Percentiles rank a stretch among this genome's conserved stretches.
Conservation (phyloP, 164 flowering plant genomes). For the Tinospora cordifolia region DNA sequence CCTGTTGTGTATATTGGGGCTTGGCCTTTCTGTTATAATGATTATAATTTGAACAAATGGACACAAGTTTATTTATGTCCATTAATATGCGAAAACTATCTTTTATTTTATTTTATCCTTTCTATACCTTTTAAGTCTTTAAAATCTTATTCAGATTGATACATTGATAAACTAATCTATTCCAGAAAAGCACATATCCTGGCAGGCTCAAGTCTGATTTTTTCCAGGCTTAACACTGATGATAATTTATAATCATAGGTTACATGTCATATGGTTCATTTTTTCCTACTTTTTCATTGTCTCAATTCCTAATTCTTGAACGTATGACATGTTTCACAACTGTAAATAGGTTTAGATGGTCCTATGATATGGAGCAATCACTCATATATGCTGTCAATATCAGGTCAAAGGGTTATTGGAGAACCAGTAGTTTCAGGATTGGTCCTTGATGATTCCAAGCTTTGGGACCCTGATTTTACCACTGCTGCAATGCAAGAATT, state of each 20-base stretch:
- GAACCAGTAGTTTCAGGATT: constrained; percentile 86
- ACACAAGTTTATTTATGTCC: too few species aligned
- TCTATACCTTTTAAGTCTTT: too few species aligned
- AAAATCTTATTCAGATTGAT: too few species aligned
- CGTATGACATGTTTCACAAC: not conserved
- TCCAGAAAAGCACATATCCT: too few species aligned
- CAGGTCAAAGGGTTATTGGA: constrained; percentile 94
- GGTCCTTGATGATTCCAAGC: constrained; percentile 68
- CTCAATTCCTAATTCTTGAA: not conserved
- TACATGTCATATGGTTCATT: not conserved
- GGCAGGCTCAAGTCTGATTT: not conserved
- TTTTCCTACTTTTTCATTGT: too few species aligned
- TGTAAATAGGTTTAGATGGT: not conserved
- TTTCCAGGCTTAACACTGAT: not conserved
- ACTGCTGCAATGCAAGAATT: constrained; percentile 77
- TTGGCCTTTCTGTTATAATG: too few species aligned
- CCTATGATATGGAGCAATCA: not conserved
- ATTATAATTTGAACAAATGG: too few species aligned
- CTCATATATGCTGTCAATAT: constrained; percentile 19
- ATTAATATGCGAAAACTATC: too few species aligned
- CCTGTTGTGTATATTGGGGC: too few species aligned
- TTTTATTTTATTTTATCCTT: too few species aligned
- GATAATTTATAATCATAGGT: not conserved
- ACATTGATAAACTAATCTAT: too few species aligned
- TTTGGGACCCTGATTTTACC: constrained; percentile 86